phyloP scores from a whole-genome alignment of 352 stramenopile species.

The Pythium biforme region DNA sequence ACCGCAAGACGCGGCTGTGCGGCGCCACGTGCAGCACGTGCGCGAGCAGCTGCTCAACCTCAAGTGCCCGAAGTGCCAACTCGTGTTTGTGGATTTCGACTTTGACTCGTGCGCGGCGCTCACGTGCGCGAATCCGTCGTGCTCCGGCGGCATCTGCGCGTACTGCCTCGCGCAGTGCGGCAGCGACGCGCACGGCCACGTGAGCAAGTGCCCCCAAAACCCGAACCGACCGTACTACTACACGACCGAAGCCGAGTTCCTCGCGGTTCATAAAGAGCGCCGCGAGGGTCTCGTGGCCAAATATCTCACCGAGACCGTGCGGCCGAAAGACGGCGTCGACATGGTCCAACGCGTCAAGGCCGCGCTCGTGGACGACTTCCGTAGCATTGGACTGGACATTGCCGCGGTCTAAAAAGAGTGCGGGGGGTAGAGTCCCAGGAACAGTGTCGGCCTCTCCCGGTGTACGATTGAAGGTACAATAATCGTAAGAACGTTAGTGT shows the following conservation, averaged over 20 bases:
- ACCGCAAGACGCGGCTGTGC: slow-evolving; percentile 2
- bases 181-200: slow-evolving; percentile 25
- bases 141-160: slow-evolving; percentile 23
- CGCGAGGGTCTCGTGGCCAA: slow-evolving; percentile 14
- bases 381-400: slow-evolving; percentile 9
- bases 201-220: slow-evolving; percentile 24
- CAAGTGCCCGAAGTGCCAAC: slow-evolving; percentile 21
- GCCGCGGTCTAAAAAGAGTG: background rate
- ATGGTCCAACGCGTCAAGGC: slow-evolving; percentile 18
- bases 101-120: slow-evolving; percentile 32
- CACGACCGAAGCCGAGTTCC: slow-evolving; percentile 26
- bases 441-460: no score
- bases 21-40: slow-evolving; percentile 19
- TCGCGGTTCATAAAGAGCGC: slow-evolving; percentile 19
- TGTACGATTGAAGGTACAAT: no score
- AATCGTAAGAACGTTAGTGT: no score
- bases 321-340: background rate
- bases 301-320: slow-evolving; percentile 6
- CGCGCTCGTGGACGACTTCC: slow-evolving; percentile 15
- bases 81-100: slow-evolving; percentile 33
- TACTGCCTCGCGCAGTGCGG: slow-evolving; percentile 29
- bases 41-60: slow-evolving; percentile 29
- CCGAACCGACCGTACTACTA: slow-evolving; percentile 30
- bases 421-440: no score
- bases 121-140: slow-evolving; percentile 27